phyloP scores from a whole-genome alignment of 179 eudicot species.

The Sideroxylon spinosum region DNA sequence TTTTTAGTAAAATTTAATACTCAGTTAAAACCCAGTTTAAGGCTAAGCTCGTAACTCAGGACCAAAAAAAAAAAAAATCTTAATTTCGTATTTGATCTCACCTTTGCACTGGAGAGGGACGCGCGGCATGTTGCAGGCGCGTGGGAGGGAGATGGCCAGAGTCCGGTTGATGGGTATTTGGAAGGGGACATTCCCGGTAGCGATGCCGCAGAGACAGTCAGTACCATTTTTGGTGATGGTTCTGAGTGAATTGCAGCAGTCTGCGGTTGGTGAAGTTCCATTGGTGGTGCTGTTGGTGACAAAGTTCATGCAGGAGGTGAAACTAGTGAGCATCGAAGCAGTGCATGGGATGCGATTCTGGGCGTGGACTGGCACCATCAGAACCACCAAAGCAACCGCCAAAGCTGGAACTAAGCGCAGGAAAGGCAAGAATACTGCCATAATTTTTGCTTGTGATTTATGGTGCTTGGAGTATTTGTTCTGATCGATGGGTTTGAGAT shows the following conservation, averaged over 20 bases:
- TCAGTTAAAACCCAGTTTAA: too few relatives aligned
- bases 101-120: slow-evolving; percentile 80
- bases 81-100: slow-evolving; percentile 8
- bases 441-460: not conserved
- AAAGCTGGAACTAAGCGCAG: slow-evolving; percentile 10
- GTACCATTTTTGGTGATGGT: slow-evolving; percentile 47
- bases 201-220: slow-evolving; percentile 61
- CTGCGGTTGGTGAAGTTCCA: slow-evolving; percentile 49
- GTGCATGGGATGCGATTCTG: slow-evolving; percentile 52
- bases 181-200: slow-evolving; percentile 54
- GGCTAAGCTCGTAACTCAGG: too few relatives aligned
- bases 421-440: slow-evolving; percentile 5
- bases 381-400: slow-evolving; percentile 13
- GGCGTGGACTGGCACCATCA: slow-evolving; percentile 23
- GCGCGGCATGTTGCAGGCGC: slow-evolving; percentile 60
- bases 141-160: slow-evolving; percentile 62
- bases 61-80: too few relatives aligned
- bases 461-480: not conserved
- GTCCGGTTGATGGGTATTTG: slow-evolving; percentile 61
- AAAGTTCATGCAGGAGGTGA: slow-evolving; percentile 58
- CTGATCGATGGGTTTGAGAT: not conserved
- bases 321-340: slow-evolving; percentile 51
- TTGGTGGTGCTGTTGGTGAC: slow-evolving; percentile 44
- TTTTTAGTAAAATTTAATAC: too few relatives aligned
- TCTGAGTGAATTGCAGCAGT: slow-evolving; percentile 54